These are phyloP conservation scores for Arxiozyma bovina DNA, from an alignment of 1,139 yeast genomes.

Conservation along the genomic window DNA sequence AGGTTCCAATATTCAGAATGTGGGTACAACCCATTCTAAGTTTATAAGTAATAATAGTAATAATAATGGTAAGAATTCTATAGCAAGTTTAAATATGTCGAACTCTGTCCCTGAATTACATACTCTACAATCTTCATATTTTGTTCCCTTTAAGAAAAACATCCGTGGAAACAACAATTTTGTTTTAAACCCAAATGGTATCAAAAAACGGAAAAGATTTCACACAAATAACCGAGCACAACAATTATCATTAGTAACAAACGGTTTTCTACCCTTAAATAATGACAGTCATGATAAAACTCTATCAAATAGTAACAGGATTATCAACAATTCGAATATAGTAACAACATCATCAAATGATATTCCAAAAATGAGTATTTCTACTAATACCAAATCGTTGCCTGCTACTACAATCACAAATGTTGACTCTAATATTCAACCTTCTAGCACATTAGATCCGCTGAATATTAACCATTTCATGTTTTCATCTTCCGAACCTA, in stretches of 20 bases:
- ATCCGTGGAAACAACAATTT: slow-evolving; percentile 5
- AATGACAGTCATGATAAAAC: background rate
- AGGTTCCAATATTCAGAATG: background rate
- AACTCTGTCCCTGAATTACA: background rate
- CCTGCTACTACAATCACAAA: background rate
- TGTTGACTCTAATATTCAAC: background rate
- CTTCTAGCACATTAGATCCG: background rate
- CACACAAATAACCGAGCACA: background rate
- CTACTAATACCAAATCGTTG: background rate
- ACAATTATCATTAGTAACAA: background rate
- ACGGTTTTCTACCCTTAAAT: background rate
- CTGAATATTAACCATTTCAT: background rate
- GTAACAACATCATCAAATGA: no score
- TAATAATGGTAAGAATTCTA: background rate
- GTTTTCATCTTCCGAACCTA: background rate
- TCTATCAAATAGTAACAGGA: background rate
- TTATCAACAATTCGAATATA: background rate
- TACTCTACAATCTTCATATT: slow-evolving; percentile 1
- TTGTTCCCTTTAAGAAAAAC: background rate
- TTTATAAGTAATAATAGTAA: background rate
- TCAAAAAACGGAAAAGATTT: slow-evolving; percentile 22
- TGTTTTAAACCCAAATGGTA: slow-evolving; percentile 27
- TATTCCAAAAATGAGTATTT: background rate
- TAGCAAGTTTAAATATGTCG: background rate
- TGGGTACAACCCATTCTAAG: background rate